Evolutionary conservation across 164 flowering plant genomes (phyloP).

Genomic region (Buxus sempervirens): DNA sequence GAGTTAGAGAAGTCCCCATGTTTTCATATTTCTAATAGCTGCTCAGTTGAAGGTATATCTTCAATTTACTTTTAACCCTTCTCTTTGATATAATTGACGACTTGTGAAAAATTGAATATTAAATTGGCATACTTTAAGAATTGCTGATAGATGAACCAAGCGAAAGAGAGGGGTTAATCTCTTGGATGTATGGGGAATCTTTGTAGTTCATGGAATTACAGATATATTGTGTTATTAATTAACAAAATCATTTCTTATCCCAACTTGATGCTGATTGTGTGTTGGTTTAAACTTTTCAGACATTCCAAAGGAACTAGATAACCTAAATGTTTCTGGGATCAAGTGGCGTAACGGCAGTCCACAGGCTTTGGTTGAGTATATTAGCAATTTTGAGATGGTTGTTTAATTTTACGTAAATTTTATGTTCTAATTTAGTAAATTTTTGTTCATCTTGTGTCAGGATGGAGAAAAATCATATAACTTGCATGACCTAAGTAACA

Average conservation of each 20-base stretch:
- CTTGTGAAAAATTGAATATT: neutral
- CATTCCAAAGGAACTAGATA: constrained; percentile 18
- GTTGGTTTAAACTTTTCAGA: constrained; percentile 27
- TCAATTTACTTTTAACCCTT: neutral
- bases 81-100: neutral
- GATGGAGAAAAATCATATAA: constrained; percentile 18
- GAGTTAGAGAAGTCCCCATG: constrained; percentile 8
- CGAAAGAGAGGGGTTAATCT: neutral
- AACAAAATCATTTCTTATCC: neutral
- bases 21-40: constrained; percentile 1
- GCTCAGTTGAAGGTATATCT: constrained; percentile 29
- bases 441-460: constrained; percentile 29
- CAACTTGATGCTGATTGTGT: constrained; percentile 1
- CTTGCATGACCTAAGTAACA: constrained; percentile 25
- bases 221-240: neutral
- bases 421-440: neutral
- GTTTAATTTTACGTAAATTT: no score
- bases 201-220: neutral
- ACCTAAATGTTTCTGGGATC: constrained; percentile 25
- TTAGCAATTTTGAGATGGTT: constrained; percentile 9
- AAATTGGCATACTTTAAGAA: neutral
- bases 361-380: constrained; percentile 35
- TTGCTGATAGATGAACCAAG: neutral
- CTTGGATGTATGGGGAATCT: neutral
- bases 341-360: constrained; percentile 53